These are phyloP conservation scores for Mortierella sp. DNA, from an alignment of 371 early-diverging fungal genomes.

Conservation along the genomic window DNA sequence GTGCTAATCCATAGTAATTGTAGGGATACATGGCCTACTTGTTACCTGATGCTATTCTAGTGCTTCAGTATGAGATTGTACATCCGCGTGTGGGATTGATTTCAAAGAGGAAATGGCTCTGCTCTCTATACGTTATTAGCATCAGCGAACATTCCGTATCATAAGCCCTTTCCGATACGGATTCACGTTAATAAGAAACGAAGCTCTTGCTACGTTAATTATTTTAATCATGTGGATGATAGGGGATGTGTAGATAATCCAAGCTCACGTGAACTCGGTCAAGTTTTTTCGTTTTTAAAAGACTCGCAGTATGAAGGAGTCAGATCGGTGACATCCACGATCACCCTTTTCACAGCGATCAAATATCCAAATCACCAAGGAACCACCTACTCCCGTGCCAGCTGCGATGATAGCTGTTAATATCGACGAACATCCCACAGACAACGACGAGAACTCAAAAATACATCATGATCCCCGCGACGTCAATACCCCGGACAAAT, in stretches of 20 bases:
- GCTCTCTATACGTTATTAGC: neutral
- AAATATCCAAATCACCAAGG: neutral
- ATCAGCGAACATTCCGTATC: slow-evolving; percentile 7
- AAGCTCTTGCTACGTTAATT: neutral
- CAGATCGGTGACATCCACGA: no score
- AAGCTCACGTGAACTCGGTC: neutral
- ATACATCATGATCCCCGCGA: slow-evolving; percentile 53
- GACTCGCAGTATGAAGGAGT: no score
- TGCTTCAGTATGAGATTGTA: neutral
- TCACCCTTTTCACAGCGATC: no score
- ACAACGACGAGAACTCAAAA: slow-evolving; percentile 21
- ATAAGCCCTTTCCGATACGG: neutral
- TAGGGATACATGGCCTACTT: no score
- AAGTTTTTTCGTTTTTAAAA: neutral
- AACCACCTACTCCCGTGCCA: neutral
- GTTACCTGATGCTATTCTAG: neutral
- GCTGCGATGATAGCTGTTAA: slow-evolving; percentile 3
- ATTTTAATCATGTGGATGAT: slow-evolving; percentile 1
- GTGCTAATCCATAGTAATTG: no score
- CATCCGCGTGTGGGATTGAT: neutral
- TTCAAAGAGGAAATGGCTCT: slow-evolving; percentile 1
- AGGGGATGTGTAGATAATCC: neutral
- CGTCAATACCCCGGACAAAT: slow-evolving; percentile 60
- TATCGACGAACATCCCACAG: neutral
- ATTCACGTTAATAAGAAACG: slow-evolving; percentile 1